Conservation (phyloP, 306 rosid genomes). For the Pueraria montana region DNA sequence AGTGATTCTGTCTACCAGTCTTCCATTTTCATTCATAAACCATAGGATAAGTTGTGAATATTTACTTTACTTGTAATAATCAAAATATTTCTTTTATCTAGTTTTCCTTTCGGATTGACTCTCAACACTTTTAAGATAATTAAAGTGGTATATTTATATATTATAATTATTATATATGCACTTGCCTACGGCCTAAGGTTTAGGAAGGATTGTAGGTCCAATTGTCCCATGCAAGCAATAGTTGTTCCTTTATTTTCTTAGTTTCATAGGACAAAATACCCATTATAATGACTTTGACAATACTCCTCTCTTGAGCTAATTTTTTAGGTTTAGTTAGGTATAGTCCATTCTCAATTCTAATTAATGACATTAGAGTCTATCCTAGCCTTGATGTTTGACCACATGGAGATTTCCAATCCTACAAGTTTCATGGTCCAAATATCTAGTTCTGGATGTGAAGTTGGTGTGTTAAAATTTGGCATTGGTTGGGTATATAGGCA, state of each 20-base stretch:
- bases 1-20: background rate
- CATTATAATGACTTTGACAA: background rate
- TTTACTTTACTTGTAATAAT: background rate
- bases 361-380: slow-evolving; percentile 7
- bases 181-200: background rate
- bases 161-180: background rate
- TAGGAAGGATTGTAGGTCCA: slow-evolving; percentile 18
- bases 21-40: slow-evolving; percentile 1
- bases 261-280: background rate
- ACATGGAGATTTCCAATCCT: background rate
- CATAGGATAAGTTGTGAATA: background rate
- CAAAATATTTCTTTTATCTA: background rate
- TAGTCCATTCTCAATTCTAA: background rate
- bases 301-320: background rate
- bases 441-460: background rate
- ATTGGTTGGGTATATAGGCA: slow-evolving; percentile 1
- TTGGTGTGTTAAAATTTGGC: background rate
- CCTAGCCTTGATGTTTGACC: background rate
- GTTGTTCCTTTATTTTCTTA: background rate
- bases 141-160: no score
- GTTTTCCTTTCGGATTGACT: slow-evolving; percentile 24
- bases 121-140: background rate
- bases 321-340: background rate
- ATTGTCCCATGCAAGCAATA: slow-evolving; percentile 26
- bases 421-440: background rate